A percentile compares a stretch with the other conserved stretches of the same genome.
Conservation (phyloP, 1,284 basidiomycete genomes). For the Anthracocystis panici-leucophaei region DNA sequence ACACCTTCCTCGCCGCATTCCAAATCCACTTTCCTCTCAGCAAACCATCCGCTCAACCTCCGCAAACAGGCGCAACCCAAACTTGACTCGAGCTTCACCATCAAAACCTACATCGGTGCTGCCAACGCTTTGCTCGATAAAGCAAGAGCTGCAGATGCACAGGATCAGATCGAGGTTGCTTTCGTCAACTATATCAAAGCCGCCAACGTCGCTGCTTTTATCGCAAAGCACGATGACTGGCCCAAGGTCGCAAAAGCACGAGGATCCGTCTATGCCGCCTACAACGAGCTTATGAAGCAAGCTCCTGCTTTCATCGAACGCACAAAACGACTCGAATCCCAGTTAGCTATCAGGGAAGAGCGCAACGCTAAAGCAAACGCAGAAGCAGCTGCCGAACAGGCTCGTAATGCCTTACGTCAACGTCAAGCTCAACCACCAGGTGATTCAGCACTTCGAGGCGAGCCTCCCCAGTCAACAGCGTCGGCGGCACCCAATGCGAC, state of each 20-base stretch:
- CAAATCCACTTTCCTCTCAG: slow-evolving; percentile 47
- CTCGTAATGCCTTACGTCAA: slow-evolving; percentile 23
- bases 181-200: slow-evolving; percentile 69
- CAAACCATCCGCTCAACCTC: slow-evolving; percentile 65
- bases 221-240: slow-evolving; percentile 68
- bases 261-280: slow-evolving; percentile 59
- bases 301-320: slow-evolving; percentile 62
- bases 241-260: slow-evolving; percentile 49
- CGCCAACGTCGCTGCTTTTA: slow-evolving; percentile 64
- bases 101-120: slow-evolving; percentile 67
- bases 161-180: slow-evolving; percentile 65
- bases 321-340: slow-evolving; percentile 60
- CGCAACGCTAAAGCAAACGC: slow-evolving; percentile 39
- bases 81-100: slow-evolving; percentile 62
- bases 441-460: slow-evolving; percentile 30
- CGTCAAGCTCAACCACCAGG: slow-evolving; percentile 31
- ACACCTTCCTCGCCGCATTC: slow-evolving; percentile 1
- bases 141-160: slow-evolving; percentile 63
- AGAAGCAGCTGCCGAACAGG: slow-evolving; percentile 31
- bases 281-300: slow-evolving; percentile 66
- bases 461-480: background rate
- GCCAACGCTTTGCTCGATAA: slow-evolving; percentile 67
- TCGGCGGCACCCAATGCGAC: background rate
- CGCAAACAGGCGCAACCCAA: slow-evolving; percentile 62
- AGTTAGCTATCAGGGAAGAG: slow-evolving; percentile 59